Base-by-base conservation (phyloP, 768 basidiomycete species). In the Termitomyces sp. region DNA sequence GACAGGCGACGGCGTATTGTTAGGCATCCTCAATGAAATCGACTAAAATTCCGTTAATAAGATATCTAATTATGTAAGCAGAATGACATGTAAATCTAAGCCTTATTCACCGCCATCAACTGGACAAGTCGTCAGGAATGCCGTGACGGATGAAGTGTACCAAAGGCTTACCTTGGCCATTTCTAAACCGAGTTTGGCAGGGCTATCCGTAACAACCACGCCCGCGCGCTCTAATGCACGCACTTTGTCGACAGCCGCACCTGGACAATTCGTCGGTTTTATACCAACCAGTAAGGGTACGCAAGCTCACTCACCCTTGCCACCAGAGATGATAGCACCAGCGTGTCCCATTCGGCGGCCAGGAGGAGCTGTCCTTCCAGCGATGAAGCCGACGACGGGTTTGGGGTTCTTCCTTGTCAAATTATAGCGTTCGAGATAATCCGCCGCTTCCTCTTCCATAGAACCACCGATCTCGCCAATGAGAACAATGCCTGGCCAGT, bases 361-460 rank as follows among this genome's bases (percentile, higher is more conserved):
- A 38, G 97, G 97, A 53, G 97, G 97, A 42, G 97, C 97, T 56
- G 97, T 98, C 58, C 92, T 88, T 49, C 97, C 97, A 56, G 97
- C 97, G 67, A 99, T 98, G 75, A 99, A 99, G 38, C 90, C 92
- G 55, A 99, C 93, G 35, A 98, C 94, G 48, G 97, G 97, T 75
- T 99, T 99, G 56, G 92, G 92, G 62, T 86, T 78, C 54, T 73
- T 73, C 53, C 90, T 83, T 27, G 89, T 93, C 76, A 92, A 91
- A 81, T 99, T 99, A 79, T 91, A 89, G 72, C 83, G 81, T 70
- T 91, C 90, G 54, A 99, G 78, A 75, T 96, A 98, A 64, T 95
- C 97, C 5, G 97, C 97, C 7, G 97, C 97, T 62, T 98, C 96
- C 73, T 99, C 97, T 75, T 99, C 97, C 96, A 98, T 97, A 8